phyloP scores from a whole-genome alignment of 2,329 filamentous ascomycete species.

The Epichloe festucae region DNA sequence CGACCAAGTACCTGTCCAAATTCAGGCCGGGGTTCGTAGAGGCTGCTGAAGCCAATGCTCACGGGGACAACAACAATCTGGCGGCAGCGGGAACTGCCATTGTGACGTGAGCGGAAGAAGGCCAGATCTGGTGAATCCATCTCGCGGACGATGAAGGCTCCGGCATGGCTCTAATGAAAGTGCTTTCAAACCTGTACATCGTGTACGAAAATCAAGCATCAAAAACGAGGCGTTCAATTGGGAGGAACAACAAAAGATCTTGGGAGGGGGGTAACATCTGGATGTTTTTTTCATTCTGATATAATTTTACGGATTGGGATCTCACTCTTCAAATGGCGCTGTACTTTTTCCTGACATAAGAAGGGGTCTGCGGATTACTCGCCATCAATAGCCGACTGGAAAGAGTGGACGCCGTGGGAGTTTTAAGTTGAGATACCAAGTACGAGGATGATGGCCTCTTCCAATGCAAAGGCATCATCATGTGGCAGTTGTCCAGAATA shows the following conservation, averaged over 20 bases:
- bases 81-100: constrained; percentile 16
- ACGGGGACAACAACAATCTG: constrained; percentile 10
- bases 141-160: neutral
- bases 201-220: neutral
- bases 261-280: neutral
- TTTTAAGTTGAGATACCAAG: no score
- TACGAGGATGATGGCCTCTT: no score
- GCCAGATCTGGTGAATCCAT: no score
- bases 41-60: constrained; percentile 14
- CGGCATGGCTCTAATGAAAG: neutral
- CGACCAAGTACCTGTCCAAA: constrained; percentile 48
- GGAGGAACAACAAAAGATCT: neutral
- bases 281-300: neutral
- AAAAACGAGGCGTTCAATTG: neutral
- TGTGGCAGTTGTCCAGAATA: no score
- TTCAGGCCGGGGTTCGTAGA: constrained; percentile 43
- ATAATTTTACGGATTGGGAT: no score
- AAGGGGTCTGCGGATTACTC: no score
- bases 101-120: constrained; percentile 13
- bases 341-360: no score
- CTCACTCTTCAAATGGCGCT: no score
- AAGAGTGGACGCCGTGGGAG: no score
- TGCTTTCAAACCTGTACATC: neutral
- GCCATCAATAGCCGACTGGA: no score
- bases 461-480: no score